Evolutionary conservation across 257 asterid species (phyloP).

Genomic region (Solanum okadae): DNA sequence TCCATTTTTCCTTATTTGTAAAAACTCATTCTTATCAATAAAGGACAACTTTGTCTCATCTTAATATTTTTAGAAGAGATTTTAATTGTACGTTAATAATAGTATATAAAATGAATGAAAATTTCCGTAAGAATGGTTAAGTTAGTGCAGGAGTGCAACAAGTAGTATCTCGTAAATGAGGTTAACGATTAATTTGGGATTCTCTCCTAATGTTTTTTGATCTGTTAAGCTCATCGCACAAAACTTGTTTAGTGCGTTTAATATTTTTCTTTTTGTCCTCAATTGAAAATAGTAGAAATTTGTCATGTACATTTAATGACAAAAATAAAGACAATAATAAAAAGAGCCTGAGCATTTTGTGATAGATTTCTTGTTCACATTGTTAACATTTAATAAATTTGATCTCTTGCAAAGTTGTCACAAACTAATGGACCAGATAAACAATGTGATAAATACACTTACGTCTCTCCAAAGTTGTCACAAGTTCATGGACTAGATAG

Average conservation of each 20-base stretch:
- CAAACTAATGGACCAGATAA: neutral
- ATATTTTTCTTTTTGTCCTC: neutral
- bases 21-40: neutral
- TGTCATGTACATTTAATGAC: neutral
- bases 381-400: neutral
- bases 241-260: neutral
- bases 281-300: neutral
- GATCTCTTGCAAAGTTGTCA: neutral
- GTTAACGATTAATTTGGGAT: no score
- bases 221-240: rapidly evolving
- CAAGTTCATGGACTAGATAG: no score
- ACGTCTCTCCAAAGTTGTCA: neutral
- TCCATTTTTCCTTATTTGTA: neutral
- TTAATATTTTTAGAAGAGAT: no score
- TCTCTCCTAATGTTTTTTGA: no score
- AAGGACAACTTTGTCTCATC: neutral
- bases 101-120: neutral
- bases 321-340: neutral
- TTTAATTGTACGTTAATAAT: neutral
- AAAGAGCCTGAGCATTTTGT: neutral
- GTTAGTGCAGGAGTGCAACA: no score
- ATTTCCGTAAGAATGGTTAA: neutral
- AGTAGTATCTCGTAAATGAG: no score
- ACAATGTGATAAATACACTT: neutral
- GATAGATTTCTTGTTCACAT: neutral